These are phyloP conservation scores for Aphanomyces astaci DNA, from an alignment of 352 stramenopile genomes.

Conservation along the genomic window DNA sequence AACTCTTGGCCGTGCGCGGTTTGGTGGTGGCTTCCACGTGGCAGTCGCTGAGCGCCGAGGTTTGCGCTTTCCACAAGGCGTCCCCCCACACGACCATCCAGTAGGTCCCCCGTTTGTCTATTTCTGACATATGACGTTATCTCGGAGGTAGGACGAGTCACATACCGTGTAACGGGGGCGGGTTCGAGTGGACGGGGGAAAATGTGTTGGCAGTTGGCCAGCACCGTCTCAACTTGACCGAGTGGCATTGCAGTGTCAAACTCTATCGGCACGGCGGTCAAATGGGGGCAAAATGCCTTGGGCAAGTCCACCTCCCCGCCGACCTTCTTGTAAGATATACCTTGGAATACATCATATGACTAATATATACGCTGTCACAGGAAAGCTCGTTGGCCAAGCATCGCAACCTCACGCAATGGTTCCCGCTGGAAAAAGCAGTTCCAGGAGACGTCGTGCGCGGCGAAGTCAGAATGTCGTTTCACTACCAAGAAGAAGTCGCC, in stretches of 20 bases:
- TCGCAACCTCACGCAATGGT: slow-evolving; percentile 6
- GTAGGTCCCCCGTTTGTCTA: not conserved
- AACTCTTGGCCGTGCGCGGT: not conserved
- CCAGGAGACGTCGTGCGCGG: slow-evolving; percentile 12
- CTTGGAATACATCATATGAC: not conserved
- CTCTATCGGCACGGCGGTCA: not conserved
- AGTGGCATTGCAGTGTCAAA: not conserved
- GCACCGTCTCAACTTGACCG: not conserved
- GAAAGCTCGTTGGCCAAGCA: slow-evolving; percentile 1
- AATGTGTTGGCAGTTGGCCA: not conserved
- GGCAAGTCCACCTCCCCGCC: slow-evolving; percentile 8
- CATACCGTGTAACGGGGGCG: not conserved
- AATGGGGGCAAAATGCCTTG: not conserved
- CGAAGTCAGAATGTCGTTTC: slow-evolving; percentile 3
- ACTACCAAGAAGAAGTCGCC: not conserved
- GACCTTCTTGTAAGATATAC: slow-evolving; percentile 20
- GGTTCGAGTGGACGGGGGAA: not conserved
- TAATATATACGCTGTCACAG: too few species aligned
- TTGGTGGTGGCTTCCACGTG: not conserved
- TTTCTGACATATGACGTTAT: not conserved
- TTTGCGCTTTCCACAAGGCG: not conserved
- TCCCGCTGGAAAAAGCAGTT: slow-evolving; percentile 14
- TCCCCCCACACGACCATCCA: not conserved
- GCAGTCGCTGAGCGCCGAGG: not conserved
- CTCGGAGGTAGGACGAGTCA: not conserved